These are phyloP conservation scores for Lactarius tabidus DNA, from an alignment of 768 basidiomycete species.

Conservation along the genomic window DNA sequence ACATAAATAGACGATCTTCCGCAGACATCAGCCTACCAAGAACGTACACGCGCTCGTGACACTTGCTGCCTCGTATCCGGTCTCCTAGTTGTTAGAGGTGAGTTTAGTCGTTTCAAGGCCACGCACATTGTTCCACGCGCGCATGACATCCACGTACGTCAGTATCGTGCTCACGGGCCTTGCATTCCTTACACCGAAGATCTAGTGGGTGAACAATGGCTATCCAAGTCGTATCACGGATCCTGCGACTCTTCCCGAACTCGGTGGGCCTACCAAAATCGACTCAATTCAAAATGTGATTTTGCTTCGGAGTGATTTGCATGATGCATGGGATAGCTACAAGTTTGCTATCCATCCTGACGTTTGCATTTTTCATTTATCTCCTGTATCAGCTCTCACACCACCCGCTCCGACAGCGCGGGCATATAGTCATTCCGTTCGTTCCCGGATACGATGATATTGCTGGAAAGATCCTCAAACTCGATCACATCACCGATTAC, in stretches of 20 bases:
- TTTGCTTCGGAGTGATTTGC: background rate
- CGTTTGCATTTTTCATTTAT: background rate
- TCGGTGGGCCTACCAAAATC: background rate
- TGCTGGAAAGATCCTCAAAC: constrained; percentile 3
- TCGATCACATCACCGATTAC: background rate
- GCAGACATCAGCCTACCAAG: background rate
- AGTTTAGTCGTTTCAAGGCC: background rate
- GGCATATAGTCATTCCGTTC: background rate
- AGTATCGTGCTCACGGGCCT: background rate
- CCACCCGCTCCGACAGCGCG: background rate
- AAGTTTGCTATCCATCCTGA: background rate
- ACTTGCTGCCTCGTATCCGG: background rate
- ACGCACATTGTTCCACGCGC: background rate
- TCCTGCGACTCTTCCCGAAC: background rate
- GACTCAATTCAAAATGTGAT: background rate
- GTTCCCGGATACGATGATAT: background rate
- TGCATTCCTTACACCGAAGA: background rate
- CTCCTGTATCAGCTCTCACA: background rate
- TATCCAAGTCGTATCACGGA: background rate
- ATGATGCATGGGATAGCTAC: background rate
- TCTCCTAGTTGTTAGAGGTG: background rate
- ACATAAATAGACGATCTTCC: background rate
- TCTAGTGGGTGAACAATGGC: background rate
- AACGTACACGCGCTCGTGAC: background rate
- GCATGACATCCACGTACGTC: background rate